Evolutionary conservation across 2,329 filamentous ascomycete species (phyloP).

Genomic region (Xylaria sp.): DNA sequence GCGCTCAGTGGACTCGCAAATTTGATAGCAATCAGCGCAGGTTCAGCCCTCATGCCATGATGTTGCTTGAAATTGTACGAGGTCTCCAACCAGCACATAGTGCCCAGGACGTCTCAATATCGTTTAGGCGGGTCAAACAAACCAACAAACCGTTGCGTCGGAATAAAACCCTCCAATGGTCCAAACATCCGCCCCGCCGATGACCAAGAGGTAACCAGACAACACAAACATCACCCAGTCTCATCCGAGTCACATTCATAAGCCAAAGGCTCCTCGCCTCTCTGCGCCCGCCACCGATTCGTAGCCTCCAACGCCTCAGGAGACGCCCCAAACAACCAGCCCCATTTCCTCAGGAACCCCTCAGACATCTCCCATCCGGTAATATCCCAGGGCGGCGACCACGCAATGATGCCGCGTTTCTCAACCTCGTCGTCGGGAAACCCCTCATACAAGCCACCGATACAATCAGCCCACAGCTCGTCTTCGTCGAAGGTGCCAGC

Average conservation of each 20-base stretch:
- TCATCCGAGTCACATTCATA: slow-evolving; percentile 36
- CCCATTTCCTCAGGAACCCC: slow-evolving; percentile 55
- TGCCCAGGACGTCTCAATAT: too few species aligned
- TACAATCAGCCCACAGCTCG: slow-evolving; percentile 56
- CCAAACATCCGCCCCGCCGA: neutral
- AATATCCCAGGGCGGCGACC: slow-evolving; percentile 56
- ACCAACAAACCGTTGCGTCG: too few species aligned
- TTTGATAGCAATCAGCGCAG: too few species aligned
- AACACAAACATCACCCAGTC: slow-evolving; percentile 24
- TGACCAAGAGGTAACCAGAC: neutral
- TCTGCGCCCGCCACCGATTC: slow-evolving; percentile 51
- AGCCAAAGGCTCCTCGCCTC: slow-evolving; percentile 50
- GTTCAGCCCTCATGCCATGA: too few species aligned
- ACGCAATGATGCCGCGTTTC: slow-evolving; percentile 55
- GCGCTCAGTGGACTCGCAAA: too few species aligned
- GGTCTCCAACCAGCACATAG: too few species aligned
- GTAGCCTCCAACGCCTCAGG: slow-evolving; percentile 50
- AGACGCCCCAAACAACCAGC: slow-evolving; percentile 48
- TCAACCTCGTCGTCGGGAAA: slow-evolving; percentile 57
- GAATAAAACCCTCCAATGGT: too few species aligned
- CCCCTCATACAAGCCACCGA: slow-evolving; percentile 57
- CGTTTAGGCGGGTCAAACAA: too few species aligned
- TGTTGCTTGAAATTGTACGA: too few species aligned
- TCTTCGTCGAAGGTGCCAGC: slow-evolving; percentile 55
- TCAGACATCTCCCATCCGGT: slow-evolving; percentile 56